Evolutionary conservation across 345 rosid genomes (phyloP).

Genomic region (Pistacia integerrima): DNA sequence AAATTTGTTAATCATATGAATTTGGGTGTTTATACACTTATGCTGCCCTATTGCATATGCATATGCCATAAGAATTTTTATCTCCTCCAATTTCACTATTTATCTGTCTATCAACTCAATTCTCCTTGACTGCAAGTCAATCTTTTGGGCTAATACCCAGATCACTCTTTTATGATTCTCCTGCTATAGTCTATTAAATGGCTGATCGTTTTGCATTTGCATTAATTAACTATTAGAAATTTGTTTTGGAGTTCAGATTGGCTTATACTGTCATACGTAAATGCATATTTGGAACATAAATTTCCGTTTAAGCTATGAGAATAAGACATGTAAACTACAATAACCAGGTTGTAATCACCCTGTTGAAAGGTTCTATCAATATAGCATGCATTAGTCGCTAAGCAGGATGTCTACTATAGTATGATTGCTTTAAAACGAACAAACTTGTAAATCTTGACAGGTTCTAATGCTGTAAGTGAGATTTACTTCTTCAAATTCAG

Average conservation of each 20-base stretch:
- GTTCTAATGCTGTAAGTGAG: background rate
- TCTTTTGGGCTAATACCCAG: too few relatives aligned
- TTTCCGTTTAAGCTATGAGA: background rate
- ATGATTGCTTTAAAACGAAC: conserved; percentile 9
- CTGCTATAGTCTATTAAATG: background rate
- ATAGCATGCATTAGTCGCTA: conserved; percentile 1
- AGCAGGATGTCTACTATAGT: background rate
- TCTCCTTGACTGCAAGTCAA: too few relatives aligned
- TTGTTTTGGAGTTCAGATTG: background rate
- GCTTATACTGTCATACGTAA: background rate
- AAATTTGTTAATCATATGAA: too few relatives aligned
- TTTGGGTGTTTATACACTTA: too few relatives aligned
- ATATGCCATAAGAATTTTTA: too few relatives aligned
- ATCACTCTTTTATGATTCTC: background rate
- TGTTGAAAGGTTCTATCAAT: background rate
- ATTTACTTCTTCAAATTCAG: background rate
- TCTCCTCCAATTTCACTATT: too few relatives aligned
- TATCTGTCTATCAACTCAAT: too few relatives aligned
- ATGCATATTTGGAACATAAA: background rate
- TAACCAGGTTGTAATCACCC: background rate
- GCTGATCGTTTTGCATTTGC: background rate
- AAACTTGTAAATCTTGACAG: background rate
- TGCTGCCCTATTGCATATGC: too few relatives aligned
- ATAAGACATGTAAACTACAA: conserved; percentile 3
- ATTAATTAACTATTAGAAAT: background rate